phyloP scores from a whole-genome alignment of 345 rosid species.

The Hibiscus tridactylites region DNA sequence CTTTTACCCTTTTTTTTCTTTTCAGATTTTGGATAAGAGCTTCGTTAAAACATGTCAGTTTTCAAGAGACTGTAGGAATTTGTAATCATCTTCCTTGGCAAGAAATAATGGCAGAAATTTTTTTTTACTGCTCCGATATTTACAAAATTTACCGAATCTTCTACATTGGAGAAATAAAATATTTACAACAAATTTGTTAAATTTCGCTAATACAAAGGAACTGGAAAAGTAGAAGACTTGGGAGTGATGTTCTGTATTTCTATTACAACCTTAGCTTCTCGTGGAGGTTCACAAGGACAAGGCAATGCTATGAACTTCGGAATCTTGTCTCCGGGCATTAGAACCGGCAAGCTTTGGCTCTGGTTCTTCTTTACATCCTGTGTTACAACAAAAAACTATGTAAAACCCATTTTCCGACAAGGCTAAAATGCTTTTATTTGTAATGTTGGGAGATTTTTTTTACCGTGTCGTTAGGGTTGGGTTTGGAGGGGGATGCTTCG shows the following conservation, averaged over 20 bases:
- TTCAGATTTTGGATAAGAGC: background rate
- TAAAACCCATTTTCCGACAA: background rate
- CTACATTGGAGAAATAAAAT: background rate
- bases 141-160: background rate
- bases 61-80: background rate
- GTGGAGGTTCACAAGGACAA: slow-evolving; percentile 68
- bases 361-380: slow-evolving; percentile 48
- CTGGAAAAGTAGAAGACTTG: slow-evolving; percentile 51
- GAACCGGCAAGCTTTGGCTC: slow-evolving; percentile 60
- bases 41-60: background rate
- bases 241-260: slow-evolving; percentile 35
- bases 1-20: background rate
- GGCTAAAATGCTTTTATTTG: background rate
- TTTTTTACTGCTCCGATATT: background rate
- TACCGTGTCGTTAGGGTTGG: background rate
- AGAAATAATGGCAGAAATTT: background rate
- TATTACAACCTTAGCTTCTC: slow-evolving; percentile 31
- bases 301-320: slow-evolving; percentile 93
- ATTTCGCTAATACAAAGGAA: slow-evolving; percentile 51
- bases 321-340: slow-evolving; percentile 88
- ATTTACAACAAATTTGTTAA: slow-evolving; percentile 14
- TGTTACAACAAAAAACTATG: background rate
- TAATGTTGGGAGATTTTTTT: background rate
- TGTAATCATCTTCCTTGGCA: background rate
- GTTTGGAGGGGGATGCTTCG: background rate